Percentiles rank a stretch among this genome's conserved stretches.
phyloP scores from a whole-genome alignment of 345 rosid species.

The Cochlearia excelsa region DNA sequence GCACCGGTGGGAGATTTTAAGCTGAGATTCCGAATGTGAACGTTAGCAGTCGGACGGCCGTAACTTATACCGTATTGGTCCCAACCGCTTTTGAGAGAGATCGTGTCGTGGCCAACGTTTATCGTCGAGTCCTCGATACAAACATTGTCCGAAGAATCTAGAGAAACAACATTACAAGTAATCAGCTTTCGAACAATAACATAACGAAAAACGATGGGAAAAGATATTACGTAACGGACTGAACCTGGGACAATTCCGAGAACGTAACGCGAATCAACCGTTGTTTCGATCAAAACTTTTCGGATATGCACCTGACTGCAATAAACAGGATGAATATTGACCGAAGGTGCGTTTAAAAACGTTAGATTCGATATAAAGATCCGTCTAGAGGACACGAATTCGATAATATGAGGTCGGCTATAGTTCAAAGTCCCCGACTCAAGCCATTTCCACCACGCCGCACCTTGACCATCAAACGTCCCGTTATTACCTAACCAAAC shows the following conservation, averaged over 20 bases:
- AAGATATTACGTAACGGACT: not conserved
- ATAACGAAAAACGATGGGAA: not conserved
- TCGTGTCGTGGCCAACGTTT: conserved; percentile 65
- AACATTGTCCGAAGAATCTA: conserved; percentile 87
- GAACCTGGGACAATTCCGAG: conserved; percentile 81
- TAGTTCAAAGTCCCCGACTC: conserved; percentile 59
- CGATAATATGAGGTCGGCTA: conserved; percentile 88
- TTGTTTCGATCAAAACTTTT: conserved; percentile 50
- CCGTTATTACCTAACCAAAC: conserved; percentile 68
- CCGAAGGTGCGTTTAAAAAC: conserved; percentile 73
- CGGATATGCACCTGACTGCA: conserved; percentile 44
- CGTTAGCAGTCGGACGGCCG: conserved; percentile 54
- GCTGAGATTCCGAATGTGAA: conserved; percentile 58
- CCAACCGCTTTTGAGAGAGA: conserved; percentile 93
- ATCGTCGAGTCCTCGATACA: conserved; percentile 83
- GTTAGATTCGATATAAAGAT: conserved; percentile 81
- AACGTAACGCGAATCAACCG: conserved; percentile 59
- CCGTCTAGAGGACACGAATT: conserved; percentile 55
- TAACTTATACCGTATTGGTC: conserved; percentile 85
- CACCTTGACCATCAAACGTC: conserved; percentile 88
- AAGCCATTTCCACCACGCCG: conserved; percentile 85
- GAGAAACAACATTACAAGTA: not conserved
- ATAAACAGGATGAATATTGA: conserved; percentile 81
- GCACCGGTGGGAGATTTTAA: conserved; percentile 75
- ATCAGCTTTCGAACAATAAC: conserved; percentile 1